Base-by-base conservation (phyloP, 345 rosid genomes). In the Arabidopsis arenosa region DNA sequence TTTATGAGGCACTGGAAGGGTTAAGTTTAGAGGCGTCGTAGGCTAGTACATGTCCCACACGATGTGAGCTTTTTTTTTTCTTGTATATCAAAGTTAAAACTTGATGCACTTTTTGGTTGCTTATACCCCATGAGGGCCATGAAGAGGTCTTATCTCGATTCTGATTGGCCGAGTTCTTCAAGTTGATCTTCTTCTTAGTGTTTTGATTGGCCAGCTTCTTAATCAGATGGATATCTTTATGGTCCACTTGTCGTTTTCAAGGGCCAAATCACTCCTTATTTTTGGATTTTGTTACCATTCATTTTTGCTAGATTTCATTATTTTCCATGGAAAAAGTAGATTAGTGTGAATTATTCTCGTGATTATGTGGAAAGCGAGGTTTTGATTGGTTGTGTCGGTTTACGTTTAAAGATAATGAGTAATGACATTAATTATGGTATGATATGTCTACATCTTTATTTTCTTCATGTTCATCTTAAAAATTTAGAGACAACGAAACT, bases 91-190 rank as follows among this genome's bases (percentile, higher is more conserved):
- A 58, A 33, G 57, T 35, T 48, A 40, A 67, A 66, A 1, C 35
- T 8, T 41, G 15, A 17, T 53, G 77, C 73, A 78, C 70, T 44
- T 72, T 73, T 80, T 68, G 70, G 72, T 47, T 8, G 82, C 80
- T 80, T 84, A 54, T 80, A 89, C 39, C 57, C 23, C 36, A 60
- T 60, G 54, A 59, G 78, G 74, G 49, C 86, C 85, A 81, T 68
- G 11, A 33, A 53, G 45, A 69, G 69, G 85, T 87, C 95, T 94
- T 90, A 92, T 94, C 98, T 85, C 18, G 60, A 72, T 37, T 80
- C 4, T 77, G 0, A 89, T 90, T 90, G 95, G 98, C 30, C 5
- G 74, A 68, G 56, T 48, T 39, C 30, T 48, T 61, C 35, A 68
- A 78, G 52, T 58, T 85, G 61, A 93, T 93, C 98, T 76, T 64